Percentiles rank a stretch among this genome's conserved stretches.
Conservation (phyloP, 2,329 filamentous ascomycete species). For the Cladophialophora chaetospira region DNA sequence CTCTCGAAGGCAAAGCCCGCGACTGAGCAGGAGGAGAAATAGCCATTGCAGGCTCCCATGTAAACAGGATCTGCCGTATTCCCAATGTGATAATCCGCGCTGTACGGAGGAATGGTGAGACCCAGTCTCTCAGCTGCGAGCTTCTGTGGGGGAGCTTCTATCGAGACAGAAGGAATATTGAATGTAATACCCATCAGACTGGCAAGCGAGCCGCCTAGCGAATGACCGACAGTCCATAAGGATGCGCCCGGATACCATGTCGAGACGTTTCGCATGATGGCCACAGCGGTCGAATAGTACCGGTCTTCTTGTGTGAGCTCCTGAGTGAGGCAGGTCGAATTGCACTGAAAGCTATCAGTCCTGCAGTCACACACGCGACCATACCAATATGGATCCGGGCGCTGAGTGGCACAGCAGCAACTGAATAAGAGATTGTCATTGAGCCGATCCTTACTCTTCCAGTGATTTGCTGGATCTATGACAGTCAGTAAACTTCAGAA, state of each 20-base stretch:
- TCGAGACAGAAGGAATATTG: constrained; percentile 26
- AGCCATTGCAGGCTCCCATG: constrained; percentile 32
- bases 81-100: constrained; percentile 26
- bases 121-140: constrained; percentile 27
- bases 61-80: constrained; percentile 31
- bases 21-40: constrained; percentile 22
- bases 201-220: constrained; percentile 28
- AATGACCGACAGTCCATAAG: constrained; percentile 30
- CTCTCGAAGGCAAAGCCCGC: constrained; percentile 30
- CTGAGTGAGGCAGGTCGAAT: constrained; percentile 25
- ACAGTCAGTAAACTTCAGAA: background rate
- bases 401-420: constrained; percentile 30
- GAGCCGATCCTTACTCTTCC: constrained; percentile 17
- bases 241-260: constrained; percentile 22
- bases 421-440: constrained; percentile 33
- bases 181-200: constrained; percentile 27
- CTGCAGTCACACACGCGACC: constrained; percentile 27
- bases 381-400: constrained; percentile 26
- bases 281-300: constrained; percentile 26
- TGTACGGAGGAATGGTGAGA: constrained; percentile 13
- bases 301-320: constrained; percentile 22
- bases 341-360: constrained; percentile 27
- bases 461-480: constrained; percentile 20
- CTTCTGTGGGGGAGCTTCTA: constrained; percentile 27
- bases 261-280: constrained; percentile 19